phyloP scores from a whole-genome alignment of 2,329 filamentous ascomycete species.

The Capronia coronata region DNA sequence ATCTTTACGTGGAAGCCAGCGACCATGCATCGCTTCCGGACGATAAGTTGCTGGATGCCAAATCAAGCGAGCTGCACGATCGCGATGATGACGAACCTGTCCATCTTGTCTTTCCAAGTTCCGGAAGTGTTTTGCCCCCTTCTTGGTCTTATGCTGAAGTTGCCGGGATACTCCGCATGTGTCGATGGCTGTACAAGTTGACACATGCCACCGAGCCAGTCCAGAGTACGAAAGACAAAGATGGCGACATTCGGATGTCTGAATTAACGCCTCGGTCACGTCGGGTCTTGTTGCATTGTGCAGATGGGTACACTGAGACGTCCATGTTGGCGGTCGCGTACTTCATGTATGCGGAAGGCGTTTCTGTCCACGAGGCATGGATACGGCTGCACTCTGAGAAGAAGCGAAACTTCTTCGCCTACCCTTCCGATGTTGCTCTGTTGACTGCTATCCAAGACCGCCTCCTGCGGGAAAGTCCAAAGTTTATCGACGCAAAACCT shows the following conservation, averaged over 20 bases:
- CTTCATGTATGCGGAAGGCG: slow-evolving; percentile 82
- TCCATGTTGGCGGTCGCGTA: slow-evolving; percentile 85
- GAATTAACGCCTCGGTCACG: slow-evolving; percentile 41
- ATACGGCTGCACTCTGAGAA: slow-evolving; percentile 72
- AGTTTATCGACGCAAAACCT: slow-evolving; percentile 29
- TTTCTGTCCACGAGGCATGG: slow-evolving; percentile 78
- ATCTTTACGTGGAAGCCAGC: slow-evolving; percentile 81
- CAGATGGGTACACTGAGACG: slow-evolving; percentile 93
- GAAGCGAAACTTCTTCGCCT: slow-evolving; percentile 91
- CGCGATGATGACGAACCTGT: slow-evolving; percentile 38
- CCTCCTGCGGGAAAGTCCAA: slow-evolving; percentile 65
- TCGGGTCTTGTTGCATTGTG: slow-evolving; percentile 84
- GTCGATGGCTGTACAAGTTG: slow-evolving; percentile 82
- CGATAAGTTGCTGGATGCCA: slow-evolving; percentile 55
- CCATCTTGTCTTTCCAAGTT: slow-evolving; percentile 79
- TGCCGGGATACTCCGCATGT: slow-evolving; percentile 76
- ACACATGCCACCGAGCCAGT: slow-evolving; percentile 54
- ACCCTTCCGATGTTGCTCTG: slow-evolving; percentile 79
- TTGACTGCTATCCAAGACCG: slow-evolving; percentile 70
- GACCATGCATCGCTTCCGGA: slow-evolving; percentile 75
- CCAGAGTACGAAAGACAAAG: slow-evolving; percentile 38
- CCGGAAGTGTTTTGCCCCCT: slow-evolving; percentile 82
- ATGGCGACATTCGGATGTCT: slow-evolving; percentile 53
- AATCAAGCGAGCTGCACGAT: slow-evolving; percentile 52
- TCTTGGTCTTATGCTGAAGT: slow-evolving; percentile 77